These are phyloP conservation scores for Chaetomium strumarium DNA, from an alignment of 2,329 filamentous ascomycete genomes.

Conservation along the genomic window DNA sequence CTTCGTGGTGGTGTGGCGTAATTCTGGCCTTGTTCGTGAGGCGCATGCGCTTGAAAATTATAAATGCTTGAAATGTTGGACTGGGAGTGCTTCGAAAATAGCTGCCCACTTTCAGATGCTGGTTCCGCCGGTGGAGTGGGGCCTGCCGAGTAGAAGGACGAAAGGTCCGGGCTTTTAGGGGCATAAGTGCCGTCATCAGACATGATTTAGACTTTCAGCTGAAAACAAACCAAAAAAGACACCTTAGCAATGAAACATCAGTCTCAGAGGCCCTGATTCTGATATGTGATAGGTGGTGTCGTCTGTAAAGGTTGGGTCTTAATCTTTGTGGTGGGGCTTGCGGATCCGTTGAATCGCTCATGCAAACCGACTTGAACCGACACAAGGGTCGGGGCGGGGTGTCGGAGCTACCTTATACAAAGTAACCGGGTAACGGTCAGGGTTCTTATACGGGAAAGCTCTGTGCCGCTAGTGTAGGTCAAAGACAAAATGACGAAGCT, in stretches of 20 bases:
- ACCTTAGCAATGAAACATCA: background rate
- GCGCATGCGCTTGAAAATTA: conserved; percentile 21
- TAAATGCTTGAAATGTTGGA: conserved; percentile 21
- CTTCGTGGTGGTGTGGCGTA: conserved; percentile 22
- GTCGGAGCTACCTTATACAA: conserved; percentile 14
- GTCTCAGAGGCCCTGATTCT: background rate
- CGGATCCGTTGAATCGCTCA: conserved; percentile 1
- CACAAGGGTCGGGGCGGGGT: conserved; percentile 17
- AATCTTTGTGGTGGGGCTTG: conserved; percentile 15
- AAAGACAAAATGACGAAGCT: background rate
- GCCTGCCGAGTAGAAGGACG: conserved; percentile 44
- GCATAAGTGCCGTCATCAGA: conserved; percentile 47
- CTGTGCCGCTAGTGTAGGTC: conserved; percentile 19
- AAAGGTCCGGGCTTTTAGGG: conserved; percentile 55
- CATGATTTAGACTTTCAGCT: conserved; percentile 35
- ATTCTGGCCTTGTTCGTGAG: conserved; percentile 26
- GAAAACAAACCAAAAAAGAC: conserved; percentile 14
- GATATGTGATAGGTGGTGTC: conserved; percentile 16
- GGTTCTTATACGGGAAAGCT: background rate
- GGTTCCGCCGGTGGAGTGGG: conserved; percentile 25
- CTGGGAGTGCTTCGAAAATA: conserved; percentile 29
- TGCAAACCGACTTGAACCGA: conserved; percentile 1
- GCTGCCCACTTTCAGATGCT: conserved; percentile 29
- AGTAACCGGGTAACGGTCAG: conserved; percentile 1
- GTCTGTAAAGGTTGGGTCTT: background rate